These are phyloP conservation scores for Hymenoscyphus fructigenus DNA, from an alignment of 2,329 filamentous ascomycete genomes.

Conservation along the genomic window DNA sequence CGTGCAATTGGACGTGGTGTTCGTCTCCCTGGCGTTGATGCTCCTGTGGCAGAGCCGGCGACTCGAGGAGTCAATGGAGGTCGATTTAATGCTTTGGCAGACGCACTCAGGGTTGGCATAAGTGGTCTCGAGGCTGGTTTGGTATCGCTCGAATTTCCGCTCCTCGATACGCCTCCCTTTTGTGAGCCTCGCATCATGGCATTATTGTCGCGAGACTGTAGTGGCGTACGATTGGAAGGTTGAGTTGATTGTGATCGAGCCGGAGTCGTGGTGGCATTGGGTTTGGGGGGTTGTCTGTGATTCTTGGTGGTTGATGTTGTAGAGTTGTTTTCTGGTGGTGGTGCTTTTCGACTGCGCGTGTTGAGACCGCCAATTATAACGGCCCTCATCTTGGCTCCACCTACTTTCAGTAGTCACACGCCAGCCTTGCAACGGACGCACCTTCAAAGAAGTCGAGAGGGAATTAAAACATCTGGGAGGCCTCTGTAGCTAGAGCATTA, in stretches of 20 bases:
- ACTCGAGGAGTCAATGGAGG: constrained; percentile 60
- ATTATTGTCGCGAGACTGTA: constrained; percentile 40
- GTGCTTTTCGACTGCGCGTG: constrained; percentile 11
- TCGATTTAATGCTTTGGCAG: constrained; percentile 53
- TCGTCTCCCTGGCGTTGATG: constrained; percentile 44
- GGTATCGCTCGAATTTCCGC: constrained; percentile 44
- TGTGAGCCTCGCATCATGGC: constrained; percentile 46
- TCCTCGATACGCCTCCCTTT: constrained; percentile 29
- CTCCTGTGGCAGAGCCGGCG: constrained; percentile 38
- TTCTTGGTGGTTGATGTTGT: constrained; percentile 12
- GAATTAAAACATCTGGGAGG: background rate
- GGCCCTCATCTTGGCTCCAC: constrained; percentile 17
- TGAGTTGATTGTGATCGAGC: constrained; percentile 23
- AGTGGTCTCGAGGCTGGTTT: constrained; percentile 48
- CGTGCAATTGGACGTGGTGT: constrained; percentile 45
- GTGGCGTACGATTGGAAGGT: constrained; percentile 26
- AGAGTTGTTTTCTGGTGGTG: constrained; percentile 15
- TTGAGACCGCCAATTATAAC: constrained; percentile 9
- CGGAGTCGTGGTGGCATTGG: constrained; percentile 19
- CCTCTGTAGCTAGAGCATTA: background rate
- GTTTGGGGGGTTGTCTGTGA: constrained; percentile 2
- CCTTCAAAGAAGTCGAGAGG: background rate
- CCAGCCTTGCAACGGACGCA: constrained; percentile 4
- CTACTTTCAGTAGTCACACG: background rate
- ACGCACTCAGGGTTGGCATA: constrained; percentile 67